Evolutionary conservation across 805 yeast genomes (phyloP), one percentile per base, ranked within the genome.

Genomic region (Saccharomycopsis selenospora): DNA sequence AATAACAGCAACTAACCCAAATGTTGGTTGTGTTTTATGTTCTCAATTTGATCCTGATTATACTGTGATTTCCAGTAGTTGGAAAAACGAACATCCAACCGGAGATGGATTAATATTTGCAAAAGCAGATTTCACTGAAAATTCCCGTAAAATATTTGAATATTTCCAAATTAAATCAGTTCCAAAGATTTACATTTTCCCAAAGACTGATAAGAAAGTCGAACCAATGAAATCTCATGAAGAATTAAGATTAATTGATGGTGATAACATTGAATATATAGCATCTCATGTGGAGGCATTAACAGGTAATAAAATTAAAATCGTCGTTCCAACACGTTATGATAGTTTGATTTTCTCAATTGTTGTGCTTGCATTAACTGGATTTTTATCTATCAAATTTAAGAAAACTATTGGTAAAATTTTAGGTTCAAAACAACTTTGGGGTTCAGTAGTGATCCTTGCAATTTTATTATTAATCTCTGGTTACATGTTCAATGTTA

Each of bases 401-500:
- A 53, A 66, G 50, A 53, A 55, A 4, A 59, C 69, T 22, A 63
- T 82, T 13, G 36, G 56, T 2, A 54, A 63, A 13, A 43, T 85
- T 4, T 41, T 79, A 10, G 64, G 68, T 23, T 74, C 78, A 36
- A 80, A 73, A 56, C 66, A 75, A 43, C 59, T 85, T 36, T 93
- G 98, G 97, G 83, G 85, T 40, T 76, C 79, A 1, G 41, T 76
- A 8, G 73, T 85, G 2, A 69, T 85, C n/a, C 68, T 84, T 49
- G 57, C 76, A 17, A 74, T 86, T 30, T 68, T 90, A 51, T 67
- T 89, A 56, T 85, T 90, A 71, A 79, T 77, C 43, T 72, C 91
- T 5, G 99, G 99, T 14, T 85, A 89, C 67, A 93, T 93, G 99
- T 93, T 80, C 75, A 90, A 88, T 64, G 76, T 77, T 56, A 93